Percentiles rank a stretch among this genome's conserved stretches.
These are phyloP conservation scores for Fomitopsis betulina DNA, from an alignment of 1,284 basidiomycete genomes.

Conservation along the genomic window DNA sequence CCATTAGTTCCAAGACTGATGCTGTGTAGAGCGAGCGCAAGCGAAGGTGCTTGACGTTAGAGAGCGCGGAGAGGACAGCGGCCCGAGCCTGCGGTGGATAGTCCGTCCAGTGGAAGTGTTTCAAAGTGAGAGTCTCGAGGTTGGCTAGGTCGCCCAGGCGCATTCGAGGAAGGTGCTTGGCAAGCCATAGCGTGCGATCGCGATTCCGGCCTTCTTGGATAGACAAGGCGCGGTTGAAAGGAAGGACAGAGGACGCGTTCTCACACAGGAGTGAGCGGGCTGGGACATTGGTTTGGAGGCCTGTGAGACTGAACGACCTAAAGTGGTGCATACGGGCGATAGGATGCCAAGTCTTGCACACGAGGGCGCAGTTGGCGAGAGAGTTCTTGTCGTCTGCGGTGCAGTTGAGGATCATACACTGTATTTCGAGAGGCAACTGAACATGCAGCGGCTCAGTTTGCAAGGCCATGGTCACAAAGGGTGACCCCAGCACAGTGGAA, in stretches of 20 bases:
- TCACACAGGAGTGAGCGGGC: not conserved
- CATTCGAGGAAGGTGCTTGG: not conserved
- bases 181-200: not conserved
- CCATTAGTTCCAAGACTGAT: not conserved
- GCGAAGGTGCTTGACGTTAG: not conserved
- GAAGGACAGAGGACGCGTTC: not conserved
- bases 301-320: not conserved
- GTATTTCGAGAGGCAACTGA: conserved; percentile 10
- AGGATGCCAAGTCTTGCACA: conserved; percentile 10
- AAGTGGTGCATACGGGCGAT: conserved; percentile 27
- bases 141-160: not conserved
- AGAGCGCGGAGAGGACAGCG: not conserved
- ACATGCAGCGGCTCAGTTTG: not conserved
- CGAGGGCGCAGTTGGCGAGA: conserved; percentile 14
- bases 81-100: not conserved
- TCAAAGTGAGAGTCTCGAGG: not conserved
- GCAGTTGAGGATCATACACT: conserved; percentile 18
- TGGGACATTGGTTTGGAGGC: not conserved
- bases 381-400: conserved; percentile 13
- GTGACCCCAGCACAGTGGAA: too few relatives aligned
- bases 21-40: not conserved
- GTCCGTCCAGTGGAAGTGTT: not conserved
- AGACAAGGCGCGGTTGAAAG: not conserved
- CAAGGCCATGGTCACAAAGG: not conserved
- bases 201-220: not conserved